Evolutionary conservation across 2,329 filamentous ascomycete species (phyloP).

Genomic region (Pseudopyricularia cyperi): DNA sequence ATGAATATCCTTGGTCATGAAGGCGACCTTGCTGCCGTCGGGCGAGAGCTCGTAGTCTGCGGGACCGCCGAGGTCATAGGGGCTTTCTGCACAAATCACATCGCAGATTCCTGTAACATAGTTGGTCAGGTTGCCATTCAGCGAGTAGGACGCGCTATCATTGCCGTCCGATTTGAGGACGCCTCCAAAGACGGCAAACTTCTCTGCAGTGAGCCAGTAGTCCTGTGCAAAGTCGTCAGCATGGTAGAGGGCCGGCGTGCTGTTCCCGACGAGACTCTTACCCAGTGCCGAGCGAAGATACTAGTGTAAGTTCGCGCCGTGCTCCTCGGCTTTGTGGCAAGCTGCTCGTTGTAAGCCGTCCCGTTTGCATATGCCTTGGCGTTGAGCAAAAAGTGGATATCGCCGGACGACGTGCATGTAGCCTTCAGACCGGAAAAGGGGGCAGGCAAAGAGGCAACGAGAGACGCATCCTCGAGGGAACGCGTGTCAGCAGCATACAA

Average conservation of each 20-base stretch:
- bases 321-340: conserved; percentile 29
- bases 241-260: too few species aligned
- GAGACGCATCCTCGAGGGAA: conserved; percentile 12
- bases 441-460: conserved; percentile 21
- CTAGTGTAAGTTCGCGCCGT: conserved; percentile 42
- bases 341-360: conserved; percentile 39
- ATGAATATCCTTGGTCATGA: conserved; percentile 41
- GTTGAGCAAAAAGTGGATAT: conserved; percentile 26
- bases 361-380: conserved; percentile 44
- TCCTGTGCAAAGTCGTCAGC: conserved; percentile 18
- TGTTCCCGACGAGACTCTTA: background rate
- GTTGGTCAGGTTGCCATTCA: conserved; percentile 18
- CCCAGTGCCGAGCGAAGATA: conserved; percentile 46
- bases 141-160: conserved; percentile 12
- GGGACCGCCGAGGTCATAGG: conserved; percentile 36
- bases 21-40: conserved; percentile 31
- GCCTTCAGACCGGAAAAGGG: conserved; percentile 25
- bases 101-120: conserved; percentile 20
- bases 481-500: conserved; percentile 22
- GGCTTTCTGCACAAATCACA: conserved; percentile 25
- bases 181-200: conserved; percentile 47
- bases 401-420: conserved; percentile 14
- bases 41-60: conserved; percentile 46
- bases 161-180: conserved; percentile 21
- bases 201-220: conserved; percentile 37